Conservation (phyloP, 1,139 yeast species). For the Hansenula anomala region DNA sequence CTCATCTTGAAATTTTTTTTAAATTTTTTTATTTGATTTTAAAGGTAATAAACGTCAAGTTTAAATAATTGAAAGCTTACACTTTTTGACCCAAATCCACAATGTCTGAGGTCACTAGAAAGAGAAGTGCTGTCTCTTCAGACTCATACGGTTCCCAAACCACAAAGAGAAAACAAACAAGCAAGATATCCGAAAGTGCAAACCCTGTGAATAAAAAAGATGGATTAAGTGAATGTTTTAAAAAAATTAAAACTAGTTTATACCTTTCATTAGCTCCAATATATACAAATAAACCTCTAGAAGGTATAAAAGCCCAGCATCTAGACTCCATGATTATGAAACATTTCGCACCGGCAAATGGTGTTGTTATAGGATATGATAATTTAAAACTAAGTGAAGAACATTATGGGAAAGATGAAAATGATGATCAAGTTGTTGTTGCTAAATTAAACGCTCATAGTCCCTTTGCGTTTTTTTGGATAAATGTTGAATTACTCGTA, state of each 20-base stretch:
- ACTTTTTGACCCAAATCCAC: no score
- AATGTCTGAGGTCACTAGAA: slow-evolving; percentile 2
- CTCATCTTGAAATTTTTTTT: slow-evolving; percentile 3
- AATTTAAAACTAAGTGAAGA: slow-evolving; percentile 47
- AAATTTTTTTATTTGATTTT: no score
- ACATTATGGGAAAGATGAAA: no score
- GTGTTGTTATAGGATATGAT: slow-evolving; percentile 78
- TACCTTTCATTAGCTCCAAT: slow-evolving; percentile 87
- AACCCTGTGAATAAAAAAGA: slow-evolving; percentile 28
- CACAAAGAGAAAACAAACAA: slow-evolving; percentile 1
- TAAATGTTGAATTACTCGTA: slow-evolving; percentile 72
- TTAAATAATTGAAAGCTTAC: neutral
- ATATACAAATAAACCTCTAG: slow-evolving; percentile 59
- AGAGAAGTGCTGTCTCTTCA: slow-evolving; percentile 1
- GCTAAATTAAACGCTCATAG: slow-evolving; percentile 75
- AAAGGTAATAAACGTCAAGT: no score
- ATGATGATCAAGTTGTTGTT: slow-evolving; percentile 27
- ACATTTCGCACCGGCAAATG: slow-evolving; percentile 65
- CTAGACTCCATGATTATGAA: slow-evolving; percentile 87
- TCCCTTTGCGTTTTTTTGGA: slow-evolving; percentile 88
- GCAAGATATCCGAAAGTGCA: slow-evolving; percentile 3
- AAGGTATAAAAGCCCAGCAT: slow-evolving; percentile 83
- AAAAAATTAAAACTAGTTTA: slow-evolving; percentile 54
- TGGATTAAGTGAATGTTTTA: slow-evolving; percentile 56
- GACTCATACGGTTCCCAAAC: neutral